phyloP scores from a whole-genome alignment of 2,329 filamentous ascomycete species.

The Didymella exigua region DNA sequence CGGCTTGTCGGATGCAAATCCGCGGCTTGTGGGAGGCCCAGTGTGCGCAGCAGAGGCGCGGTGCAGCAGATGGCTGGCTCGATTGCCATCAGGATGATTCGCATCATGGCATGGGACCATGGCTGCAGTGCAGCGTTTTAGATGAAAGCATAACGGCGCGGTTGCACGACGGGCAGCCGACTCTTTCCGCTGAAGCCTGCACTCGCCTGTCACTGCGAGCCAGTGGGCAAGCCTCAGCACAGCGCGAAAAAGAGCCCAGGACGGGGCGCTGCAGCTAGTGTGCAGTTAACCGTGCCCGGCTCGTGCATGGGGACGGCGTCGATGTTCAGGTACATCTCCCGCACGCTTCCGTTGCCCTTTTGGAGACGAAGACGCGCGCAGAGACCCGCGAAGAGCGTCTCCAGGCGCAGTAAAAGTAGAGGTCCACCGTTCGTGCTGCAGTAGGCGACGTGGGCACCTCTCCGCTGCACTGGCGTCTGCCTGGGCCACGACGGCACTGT shows the following conservation, averaged over 20 bases:
- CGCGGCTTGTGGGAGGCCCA: conserved; percentile 12
- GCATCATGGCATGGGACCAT: conserved; percentile 27
- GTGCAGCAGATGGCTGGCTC: conserved; percentile 28
- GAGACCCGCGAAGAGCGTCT: neutral
- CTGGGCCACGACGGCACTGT: conserved; percentile 11
- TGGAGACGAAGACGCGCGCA: conserved; percentile 6
- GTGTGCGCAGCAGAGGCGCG: conserved; percentile 19
- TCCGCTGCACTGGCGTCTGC: conserved; percentile 1
- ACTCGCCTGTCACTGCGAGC: conserved; percentile 19
- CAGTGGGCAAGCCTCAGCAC: conserved; percentile 8
- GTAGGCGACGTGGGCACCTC: neutral
- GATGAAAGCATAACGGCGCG: conserved; percentile 36
- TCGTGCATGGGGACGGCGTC: conserved; percentile 28
- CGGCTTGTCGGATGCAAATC: conserved; percentile 15
- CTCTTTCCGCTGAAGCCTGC: conserved; percentile 29
- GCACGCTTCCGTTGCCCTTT: conserved; percentile 18
- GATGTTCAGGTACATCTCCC: conserved; percentile 42
- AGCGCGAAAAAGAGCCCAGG: conserved; percentile 21
- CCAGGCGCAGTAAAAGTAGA: neutral
- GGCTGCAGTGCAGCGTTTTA: conserved; percentile 30
- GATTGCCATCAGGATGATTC: conserved; percentile 29
- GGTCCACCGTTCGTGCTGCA: neutral
- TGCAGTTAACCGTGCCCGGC: conserved; percentile 31
- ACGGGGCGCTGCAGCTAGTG: conserved; percentile 33
- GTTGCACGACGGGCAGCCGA: conserved; percentile 36